These are phyloP conservation scores for Mycena sanguinolenta DNA, from an alignment of 768 basidiomycete genomes.

Conservation along the genomic window DNA sequence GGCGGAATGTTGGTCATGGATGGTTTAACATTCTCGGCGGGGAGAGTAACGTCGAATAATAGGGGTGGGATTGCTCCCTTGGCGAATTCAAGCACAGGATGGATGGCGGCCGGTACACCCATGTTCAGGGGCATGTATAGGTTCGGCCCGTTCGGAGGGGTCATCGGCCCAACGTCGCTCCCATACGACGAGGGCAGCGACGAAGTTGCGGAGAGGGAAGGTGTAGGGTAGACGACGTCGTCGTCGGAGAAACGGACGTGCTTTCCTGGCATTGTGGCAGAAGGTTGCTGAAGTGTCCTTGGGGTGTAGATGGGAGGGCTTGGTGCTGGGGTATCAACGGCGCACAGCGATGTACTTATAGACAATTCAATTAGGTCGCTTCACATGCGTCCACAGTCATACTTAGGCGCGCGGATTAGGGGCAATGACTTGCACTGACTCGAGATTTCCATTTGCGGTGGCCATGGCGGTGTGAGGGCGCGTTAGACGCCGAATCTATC, in stretches of 20 bases:
- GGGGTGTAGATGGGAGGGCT: slow-evolving; percentile 3
- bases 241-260: slow-evolving; percentile 31
- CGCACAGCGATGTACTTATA: slow-evolving; percentile 15
- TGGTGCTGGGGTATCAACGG: slow-evolving; percentile 1
- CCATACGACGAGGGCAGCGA: slow-evolving; percentile 40
- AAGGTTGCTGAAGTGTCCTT: not conserved
- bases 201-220: slow-evolving; percentile 34
- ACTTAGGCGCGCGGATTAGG: slow-evolving; percentile 24
- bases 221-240: slow-evolving; percentile 30
- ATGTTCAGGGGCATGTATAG: slow-evolving; percentile 20
- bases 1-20: not conserved
- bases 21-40: slow-evolving; percentile 27
- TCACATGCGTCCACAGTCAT: slow-evolving; percentile 16
- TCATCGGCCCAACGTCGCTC: too few relatives aligned
- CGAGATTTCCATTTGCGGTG: slow-evolving; percentile 6
- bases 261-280: slow-evolving; percentile 28
- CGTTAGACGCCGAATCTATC: slow-evolving; percentile 16
- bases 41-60: slow-evolving; percentile 35
- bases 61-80: slow-evolving; percentile 14
- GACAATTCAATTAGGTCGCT: not conserved
- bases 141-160: slow-evolving; percentile 31
- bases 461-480: not conserved
- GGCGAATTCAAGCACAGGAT: slow-evolving; percentile 20
- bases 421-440: slow-evolving; percentile 12
- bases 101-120: not conserved